Evolutionary conservation across 2,329 filamentous ascomycete genomes (phyloP), one percentile per base, ranked within the genome.

Genomic region (Apiospora pterosperma): DNA sequence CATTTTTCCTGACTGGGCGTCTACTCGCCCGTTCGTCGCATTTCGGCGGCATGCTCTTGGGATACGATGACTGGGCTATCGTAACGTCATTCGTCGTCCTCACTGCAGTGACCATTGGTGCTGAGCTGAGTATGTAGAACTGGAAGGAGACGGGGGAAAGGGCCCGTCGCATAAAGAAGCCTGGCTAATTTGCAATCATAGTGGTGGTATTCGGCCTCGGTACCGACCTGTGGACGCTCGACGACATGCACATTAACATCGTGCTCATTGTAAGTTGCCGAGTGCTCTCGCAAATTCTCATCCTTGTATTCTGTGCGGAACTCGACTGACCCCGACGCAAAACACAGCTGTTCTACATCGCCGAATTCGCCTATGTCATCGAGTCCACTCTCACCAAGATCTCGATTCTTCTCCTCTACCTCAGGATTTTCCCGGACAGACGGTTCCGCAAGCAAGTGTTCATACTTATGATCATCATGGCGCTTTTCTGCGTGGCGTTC

Each of bases 21-120:
- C 61, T 69, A 28, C 34, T 69, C 5, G 67, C 68, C n/a, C 68
- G 68, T 5, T 64, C 67, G 1, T 58, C 42, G 11, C 63, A 42
- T 16, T 69, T 69, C 25, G 66, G 67, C 55, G 67, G 67, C 2
- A 65, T 66, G 61, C 31, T 48, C 5, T 63, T 70, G 14, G 70
- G 70, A 63, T 69, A 63, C 59, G 70, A 72, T 59, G 70, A 72
- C 38, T 71, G 65, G 64, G 68, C 68, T n/a, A 70, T 72, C 23
- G 38, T 71, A 14, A 59, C 65, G 16, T 71, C 70, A 5, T 69
- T 69, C 62, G 64, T 48, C 6, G 67, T 68, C 16, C 63, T 68
- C 10, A 68, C 67, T 16, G 68, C 61, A 19, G 68, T 68, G 7
- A 67, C 67, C 19, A 63, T 68, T 11, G 68, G 68, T 31, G 68